Evolutionary conservation across 139 green algal genomes (phyloP), one percentile per base, ranked within the genome.

Genomic region (Eudorina sp.): DNA sequence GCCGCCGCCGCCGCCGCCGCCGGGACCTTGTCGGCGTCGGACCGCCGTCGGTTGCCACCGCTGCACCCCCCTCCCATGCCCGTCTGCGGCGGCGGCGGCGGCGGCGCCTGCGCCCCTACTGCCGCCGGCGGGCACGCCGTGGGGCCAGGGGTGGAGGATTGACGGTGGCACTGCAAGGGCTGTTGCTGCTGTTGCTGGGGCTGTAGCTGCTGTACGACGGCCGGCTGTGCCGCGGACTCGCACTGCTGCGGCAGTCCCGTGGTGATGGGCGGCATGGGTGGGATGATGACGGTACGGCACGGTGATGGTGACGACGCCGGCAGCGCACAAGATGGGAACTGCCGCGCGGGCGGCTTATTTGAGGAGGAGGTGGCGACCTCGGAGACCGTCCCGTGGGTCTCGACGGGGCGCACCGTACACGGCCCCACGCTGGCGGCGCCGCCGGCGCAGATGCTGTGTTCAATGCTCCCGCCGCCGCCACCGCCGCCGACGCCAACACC

Each of bases 221-320:
- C 48, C 48, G 48, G 55, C 55, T 68, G 55, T 18, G 21, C 55
- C 19, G 55, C 23, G 11, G 8, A n/a, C 62, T 43, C 62, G 34
- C n/a, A 34, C 38, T 74, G 78, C 40, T 74, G 36, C 8, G 80
- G 80, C 11, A 86, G 80, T 0, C 80, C 80, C 1, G 80, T 86
- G 13, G 80, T 86, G 29, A 86, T 76, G n/a, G 80, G 80, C 21
- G 80, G 80, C 19, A 86, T 36, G 2, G 41, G n/a, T n/a, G n/a
- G 80, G 13, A 62, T 46, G 27, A 40, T 6, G 29, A 81, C 9
- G 66, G 34, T 4, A 34, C 13, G 64, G 9, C n/a, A 23, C 3
- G 64, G 9, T 66, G 9, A 38, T 41, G 64, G 29, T 4, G 64
- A 27, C 34, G 36, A 21, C 69, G 36, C n/a, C n/a, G n/a, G n/a